These are phyloP conservation scores for Exobasidium cylindrosporum DNA, from an alignment of 1,284 basidiomycete species.

Conservation along the genomic window DNA sequence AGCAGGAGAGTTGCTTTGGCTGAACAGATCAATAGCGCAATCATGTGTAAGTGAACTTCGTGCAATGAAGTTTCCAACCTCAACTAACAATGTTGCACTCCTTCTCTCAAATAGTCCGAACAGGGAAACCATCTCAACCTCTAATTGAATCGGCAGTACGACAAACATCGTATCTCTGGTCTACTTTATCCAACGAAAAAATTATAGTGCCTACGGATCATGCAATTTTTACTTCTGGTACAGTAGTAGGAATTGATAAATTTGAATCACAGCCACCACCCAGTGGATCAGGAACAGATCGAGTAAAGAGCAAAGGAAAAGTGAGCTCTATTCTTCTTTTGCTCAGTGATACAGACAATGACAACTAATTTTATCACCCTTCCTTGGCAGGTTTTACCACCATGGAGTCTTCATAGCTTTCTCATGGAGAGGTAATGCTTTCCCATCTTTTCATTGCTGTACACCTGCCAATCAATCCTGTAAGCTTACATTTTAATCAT, in stretches of 20 bases:
- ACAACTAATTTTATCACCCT: background rate
- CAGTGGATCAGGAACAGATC: background rate
- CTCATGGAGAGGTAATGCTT: constrained; percentile 10
- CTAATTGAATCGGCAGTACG: constrained; percentile 45
- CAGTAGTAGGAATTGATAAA: background rate
- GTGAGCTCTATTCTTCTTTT: background rate
- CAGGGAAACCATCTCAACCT: constrained; percentile 42
- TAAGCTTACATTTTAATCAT: background rate
- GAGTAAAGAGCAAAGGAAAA: constrained; percentile 13
- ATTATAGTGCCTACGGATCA: constrained; percentile 26
- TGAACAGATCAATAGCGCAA: constrained; percentile 79
- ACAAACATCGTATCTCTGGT: constrained; percentile 40
- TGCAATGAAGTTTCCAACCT: background rate
- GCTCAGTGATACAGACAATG: background rate
- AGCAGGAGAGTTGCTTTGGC: constrained; percentile 73
- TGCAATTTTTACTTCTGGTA: constrained; percentile 23
- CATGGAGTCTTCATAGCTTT: constrained; percentile 13
- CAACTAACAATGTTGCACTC: too few species aligned
- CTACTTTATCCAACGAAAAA: constrained; percentile 26
- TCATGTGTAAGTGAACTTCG: constrained; percentile 61
- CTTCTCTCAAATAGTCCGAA: constrained; percentile 19
- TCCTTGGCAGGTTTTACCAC: constrained; percentile 13
- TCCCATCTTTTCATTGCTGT: background rate
- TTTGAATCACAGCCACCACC: background rate
- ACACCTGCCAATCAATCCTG: too few species aligned